A percentile compares a stretch with the other conserved stretches of the same genome.
These are phyloP conservation scores for Chenopodium album DNA, from an alignment of 148 eudicot genomes.

Conservation along the genomic window DNA sequence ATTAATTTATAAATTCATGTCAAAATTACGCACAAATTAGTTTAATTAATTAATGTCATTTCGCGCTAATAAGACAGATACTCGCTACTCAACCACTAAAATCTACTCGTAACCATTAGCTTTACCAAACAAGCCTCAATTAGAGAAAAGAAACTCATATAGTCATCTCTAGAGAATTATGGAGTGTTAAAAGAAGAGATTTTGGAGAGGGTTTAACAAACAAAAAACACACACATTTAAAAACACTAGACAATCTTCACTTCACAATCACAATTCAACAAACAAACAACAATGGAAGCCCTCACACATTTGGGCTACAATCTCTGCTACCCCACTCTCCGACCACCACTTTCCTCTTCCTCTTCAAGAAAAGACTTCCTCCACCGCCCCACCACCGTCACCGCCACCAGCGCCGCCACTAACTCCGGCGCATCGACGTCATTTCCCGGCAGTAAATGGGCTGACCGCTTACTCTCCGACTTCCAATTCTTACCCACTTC, in stretches of 20 bases:
- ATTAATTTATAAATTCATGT: too few relatives aligned
- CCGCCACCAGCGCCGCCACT: slow-evolving; percentile 22
- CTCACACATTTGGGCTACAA: slow-evolving; percentile 24
- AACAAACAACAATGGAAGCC: slow-evolving; percentile 16
- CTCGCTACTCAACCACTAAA: too few relatives aligned
- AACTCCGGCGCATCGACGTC: slow-evolving; percentile 23
- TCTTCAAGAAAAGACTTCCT: slow-evolving; percentile 14
- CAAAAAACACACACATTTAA: too few relatives aligned
- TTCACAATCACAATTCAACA: not conserved
- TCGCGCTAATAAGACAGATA: too few relatives aligned
- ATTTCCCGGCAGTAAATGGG: slow-evolving; percentile 80
- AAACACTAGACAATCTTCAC: not conserved
- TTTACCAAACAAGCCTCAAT: too few relatives aligned
- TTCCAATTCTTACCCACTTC: slow-evolving; percentile 75
- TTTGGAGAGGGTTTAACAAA: too few relatives aligned
- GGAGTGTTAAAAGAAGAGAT: too few relatives aligned
- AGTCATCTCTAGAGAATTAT: too few relatives aligned
- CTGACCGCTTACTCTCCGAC: slow-evolving; percentile 89
- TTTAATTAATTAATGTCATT: too few relatives aligned
- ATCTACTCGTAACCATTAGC: too few relatives aligned
- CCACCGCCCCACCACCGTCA: slow-evolving; percentile 9
- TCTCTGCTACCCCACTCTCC: slow-evolving; percentile 29
- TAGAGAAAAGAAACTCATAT: too few relatives aligned
- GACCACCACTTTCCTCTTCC: slow-evolving; percentile 6
- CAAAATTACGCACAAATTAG: too few relatives aligned